Base-by-base conservation (phyloP, 768 basidiomycete genomes). In the Tylopilus cervinicoccineus region DNA sequence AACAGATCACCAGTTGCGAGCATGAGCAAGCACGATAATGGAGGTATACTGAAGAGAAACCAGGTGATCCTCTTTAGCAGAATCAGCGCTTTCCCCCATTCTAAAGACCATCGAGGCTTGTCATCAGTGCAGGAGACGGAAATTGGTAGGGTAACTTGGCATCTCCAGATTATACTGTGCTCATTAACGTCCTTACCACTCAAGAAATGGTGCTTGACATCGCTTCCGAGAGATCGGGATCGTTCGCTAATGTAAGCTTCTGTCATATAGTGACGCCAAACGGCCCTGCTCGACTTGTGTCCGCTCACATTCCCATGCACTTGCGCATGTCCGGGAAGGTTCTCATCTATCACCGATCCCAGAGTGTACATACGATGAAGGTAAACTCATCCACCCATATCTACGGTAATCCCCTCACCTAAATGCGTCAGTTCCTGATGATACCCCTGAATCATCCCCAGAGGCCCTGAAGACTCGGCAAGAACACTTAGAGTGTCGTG, bases 301-400 rank as follows among this genome's bases (percentile, higher is more conserved):
- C 49, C 79, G 86, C 27, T 88, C 86, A 19, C 85, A 87, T 71
- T 74, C 82, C 2, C 83, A 88, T 67, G 79, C 84, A 9, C 60
- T 78, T 44, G 73, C 77, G 12, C 84, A 84, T 66, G 77, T 83
- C 12, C 72, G 78, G 2, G 74, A 83, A 24, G 83, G 81, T 33
- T 70, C 72, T 2, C 68, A 69, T 38, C 56, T 83, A 38, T 80
- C 84, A 1, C 60, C 76, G 0, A 70, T 69, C 38, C 84, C 83
- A 12, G 81, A 84, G 46, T 89, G 87, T 60, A 88, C 85, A n/a
- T 88, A 79, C 52, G 86, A 88, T 55, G 87, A 88, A 53, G 69
- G 84, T 82, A 58, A 39, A 46, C 37, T 43, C 43, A 38, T 53
- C 24, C n/a, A 40, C 28, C 14, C 28, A 17, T 34, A 23, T 37